These are phyloP conservation scores for Nothophoma quercina DNA, from an alignment of 2,329 filamentous ascomycete genomes.

Conservation along the genomic window DNA sequence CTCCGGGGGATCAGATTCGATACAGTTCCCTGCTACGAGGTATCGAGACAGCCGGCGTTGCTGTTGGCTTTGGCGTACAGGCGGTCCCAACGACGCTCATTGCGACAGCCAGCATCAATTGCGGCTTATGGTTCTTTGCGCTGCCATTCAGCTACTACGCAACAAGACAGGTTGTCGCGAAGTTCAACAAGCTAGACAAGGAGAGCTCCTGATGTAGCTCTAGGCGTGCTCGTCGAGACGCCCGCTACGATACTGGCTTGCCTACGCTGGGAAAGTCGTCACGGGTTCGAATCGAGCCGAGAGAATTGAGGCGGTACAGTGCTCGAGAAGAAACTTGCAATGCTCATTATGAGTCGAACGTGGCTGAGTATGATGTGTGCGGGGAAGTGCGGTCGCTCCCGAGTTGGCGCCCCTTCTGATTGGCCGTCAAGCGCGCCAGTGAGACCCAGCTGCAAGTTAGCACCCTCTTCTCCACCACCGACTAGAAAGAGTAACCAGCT, in stretches of 20 bases:
- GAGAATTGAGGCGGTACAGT: too few relatives aligned
- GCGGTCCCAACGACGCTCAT: not conserved
- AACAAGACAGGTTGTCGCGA: not conserved
- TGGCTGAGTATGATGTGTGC: too few relatives aligned
- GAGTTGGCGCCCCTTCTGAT: not conserved
- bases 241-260: too few relatives aligned
- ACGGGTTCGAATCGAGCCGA: too few relatives aligned
- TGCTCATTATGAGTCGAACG: too few relatives aligned
- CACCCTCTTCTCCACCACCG: not conserved
- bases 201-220: not conserved
- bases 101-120: conserved; percentile 2
- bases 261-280: too few relatives aligned
- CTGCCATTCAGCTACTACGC: not conserved
- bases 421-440: not conserved
- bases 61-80: not conserved
- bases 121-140: not conserved
- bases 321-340: too few relatives aligned
- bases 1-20: not conserved
- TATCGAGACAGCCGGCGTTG: not conserved
- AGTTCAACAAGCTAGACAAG: not conserved
- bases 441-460: not conserved
- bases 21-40: not conserved
- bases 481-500: not conserved
- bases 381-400: not conserved
- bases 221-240: too few relatives aligned